A percentile compares a stretch with the other conserved stretches of the same genome.
Evolutionary conservation across 1,139 yeast genomes (phyloP).

Genomic region (Candida buenavistaensis): DNA sequence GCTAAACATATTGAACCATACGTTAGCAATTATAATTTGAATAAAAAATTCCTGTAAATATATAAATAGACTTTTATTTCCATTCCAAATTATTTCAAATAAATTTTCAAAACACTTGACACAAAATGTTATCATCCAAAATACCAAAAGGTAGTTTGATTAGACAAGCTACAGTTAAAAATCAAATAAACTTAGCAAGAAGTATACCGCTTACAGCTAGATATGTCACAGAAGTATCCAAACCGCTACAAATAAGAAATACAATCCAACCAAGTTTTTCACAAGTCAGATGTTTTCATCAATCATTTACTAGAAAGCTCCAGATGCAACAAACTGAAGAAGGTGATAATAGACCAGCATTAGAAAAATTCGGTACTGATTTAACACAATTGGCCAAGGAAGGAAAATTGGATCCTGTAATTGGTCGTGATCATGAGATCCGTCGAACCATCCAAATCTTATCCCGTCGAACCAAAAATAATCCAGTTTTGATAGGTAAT

Average conservation of each 20-base stretch:
- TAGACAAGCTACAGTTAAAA: conserved; percentile 6
- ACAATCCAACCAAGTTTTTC: conserved; percentile 1
- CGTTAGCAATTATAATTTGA: too few relatives aligned
- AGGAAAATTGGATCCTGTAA: conserved; percentile 94
- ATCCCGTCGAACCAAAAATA: conserved; percentile 89
- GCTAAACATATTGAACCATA: too few relatives aligned
- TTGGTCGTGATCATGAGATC: conserved; percentile 95
- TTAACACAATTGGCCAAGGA: conserved; percentile 82
- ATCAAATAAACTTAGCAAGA: background rate
- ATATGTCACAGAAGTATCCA: too few relatives aligned
- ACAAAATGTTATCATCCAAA: conserved; percentile 9
- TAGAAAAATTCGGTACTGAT: conserved; percentile 86
- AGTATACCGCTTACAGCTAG: conserved; percentile 6
- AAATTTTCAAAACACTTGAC: background rate
- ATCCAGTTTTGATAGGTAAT: conserved; percentile 89
- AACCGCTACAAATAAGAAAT: too few relatives aligned
- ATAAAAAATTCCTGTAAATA: conserved; percentile 1
- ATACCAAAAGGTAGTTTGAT: conserved; percentile 8
- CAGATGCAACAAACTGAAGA: conserved; percentile 50
- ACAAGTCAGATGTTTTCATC: conserved; percentile 18
- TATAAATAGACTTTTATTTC: background rate
- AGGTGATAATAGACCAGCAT: conserved; percentile 65
- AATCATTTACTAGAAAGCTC: conserved; percentile 18
- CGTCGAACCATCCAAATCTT: conserved; percentile 88
- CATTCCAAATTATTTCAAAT: background rate